phyloP scores from a whole-genome alignment of 495 filamentous ascomycete species.

The Aspergillus sparsus region DNA sequence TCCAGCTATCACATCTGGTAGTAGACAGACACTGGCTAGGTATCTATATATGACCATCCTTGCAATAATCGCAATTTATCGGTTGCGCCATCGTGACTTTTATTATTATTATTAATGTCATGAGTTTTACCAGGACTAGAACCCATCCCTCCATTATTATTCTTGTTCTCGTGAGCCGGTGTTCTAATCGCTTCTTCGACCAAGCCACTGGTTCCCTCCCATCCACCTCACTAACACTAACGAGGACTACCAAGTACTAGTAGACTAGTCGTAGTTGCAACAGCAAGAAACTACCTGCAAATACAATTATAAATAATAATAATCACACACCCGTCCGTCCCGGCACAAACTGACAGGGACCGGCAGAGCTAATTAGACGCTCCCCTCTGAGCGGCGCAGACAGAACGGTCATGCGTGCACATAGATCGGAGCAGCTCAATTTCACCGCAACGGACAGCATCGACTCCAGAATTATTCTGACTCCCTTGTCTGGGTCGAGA shows the following conservation, averaged over 20 bases:
- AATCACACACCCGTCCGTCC: slow-evolving; percentile 4
- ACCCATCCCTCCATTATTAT: neutral
- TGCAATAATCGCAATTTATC: no score
- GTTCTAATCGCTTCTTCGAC: slow-evolving; percentile 16
- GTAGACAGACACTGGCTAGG: no score
- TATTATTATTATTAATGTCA: neutral
- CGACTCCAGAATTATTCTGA: slow-evolving; percentile 3
- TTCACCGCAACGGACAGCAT: slow-evolving; percentile 27
- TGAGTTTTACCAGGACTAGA: neutral
- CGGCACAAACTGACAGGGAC: slow-evolving; percentile 23
- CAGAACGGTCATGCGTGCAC: slow-evolving; percentile 44
- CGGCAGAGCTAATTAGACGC: slow-evolving; percentile 33
- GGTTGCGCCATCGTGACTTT: no score
- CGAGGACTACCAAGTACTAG: slow-evolving; percentile 14
- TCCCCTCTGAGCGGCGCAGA: slow-evolving; percentile 33
- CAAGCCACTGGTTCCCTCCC: slow-evolving; percentile 21
- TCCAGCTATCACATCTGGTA: no score
- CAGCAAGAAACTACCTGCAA: neutral
- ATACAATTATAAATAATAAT: neutral
- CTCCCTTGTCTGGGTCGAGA: slow-evolving; percentile 5
- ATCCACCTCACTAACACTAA: slow-evolving; percentile 9
- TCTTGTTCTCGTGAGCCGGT: slow-evolving; percentile 7
- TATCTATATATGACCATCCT: no score
- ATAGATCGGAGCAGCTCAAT: slow-evolving; percentile 31
- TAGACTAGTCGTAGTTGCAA: slow-evolving; percentile 3